Evolutionary conservation across 2,329 filamentous ascomycete species (phyloP), one percentile per base, ranked within the genome.

Genomic region (Nigrospora sphaerica): DNA sequence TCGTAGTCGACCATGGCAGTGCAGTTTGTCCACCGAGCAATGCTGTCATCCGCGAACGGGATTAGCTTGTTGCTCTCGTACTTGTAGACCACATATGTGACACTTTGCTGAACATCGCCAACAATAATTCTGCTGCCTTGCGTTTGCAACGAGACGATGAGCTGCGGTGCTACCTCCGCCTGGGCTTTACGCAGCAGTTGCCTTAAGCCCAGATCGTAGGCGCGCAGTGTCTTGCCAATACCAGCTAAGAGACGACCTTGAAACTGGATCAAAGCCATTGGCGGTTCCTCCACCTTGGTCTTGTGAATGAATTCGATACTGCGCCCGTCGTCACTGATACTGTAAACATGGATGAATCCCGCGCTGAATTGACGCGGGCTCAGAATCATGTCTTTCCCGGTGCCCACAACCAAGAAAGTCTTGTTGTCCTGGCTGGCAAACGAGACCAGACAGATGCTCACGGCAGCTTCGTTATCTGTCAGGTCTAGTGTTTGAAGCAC

Each of bases 1-100:
- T 98, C 93, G 65, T 98, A 99, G 67, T 99, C 93, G 2, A 97
- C 84, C 89, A 98, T 95, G 3, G 90, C 80, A 1, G 87, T 86
- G 55, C 87, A 87, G 1, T 89, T 95, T 1, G 89, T 95, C 88
- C 91, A 97, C 32, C 93, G 83, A 43, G 90, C 77, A 50, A 96
- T 78, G 7, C 84, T 86, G 62, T 99, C 93, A 61, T 98, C 93
- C 16, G 80, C 88, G 59, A 98, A 98, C 0, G 92, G 87, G 49
- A 98, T 95, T 41, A 98, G 74, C 57, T 86, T 86, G 66, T 97
- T 97, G 54, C 90, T 87, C 54, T 89, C 82, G 38, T 85, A 84
- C 66, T 98, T 97, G 74, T 95, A 97, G 19, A 95, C 91, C 12
- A 95, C 86, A 56, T 88, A 97, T 0, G 86, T 92, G 46, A 97